A percentile compares a stretch with the other conserved stretches of the same genome.
Evolutionary conservation across 2,329 filamentous ascomycete species (phyloP).

Genomic region (Fusarium devonianum): DNA sequence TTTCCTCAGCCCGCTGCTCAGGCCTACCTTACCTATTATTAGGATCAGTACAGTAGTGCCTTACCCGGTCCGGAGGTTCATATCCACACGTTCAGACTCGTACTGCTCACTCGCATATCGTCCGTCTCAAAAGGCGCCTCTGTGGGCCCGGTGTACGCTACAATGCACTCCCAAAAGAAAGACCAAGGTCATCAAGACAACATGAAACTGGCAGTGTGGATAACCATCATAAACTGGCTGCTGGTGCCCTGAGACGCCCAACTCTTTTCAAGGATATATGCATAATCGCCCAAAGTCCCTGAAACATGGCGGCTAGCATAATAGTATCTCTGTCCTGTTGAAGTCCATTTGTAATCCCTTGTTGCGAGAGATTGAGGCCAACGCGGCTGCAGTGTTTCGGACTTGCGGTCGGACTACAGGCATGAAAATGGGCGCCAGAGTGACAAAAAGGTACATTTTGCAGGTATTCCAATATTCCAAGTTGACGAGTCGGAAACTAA

Average conservation of each 20-base stretch:
- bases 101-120: conserved; percentile 5
- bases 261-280: not conserved
- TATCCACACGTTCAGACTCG: no score
- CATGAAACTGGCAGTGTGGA: conserved; percentile 3
- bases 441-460: no score
- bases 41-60: no score
- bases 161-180: conserved; percentile 1
- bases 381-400: conserved; percentile 11
- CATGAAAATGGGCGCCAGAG: not conserved
- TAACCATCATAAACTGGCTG: not conserved
- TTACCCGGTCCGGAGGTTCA: conserved; percentile 3
- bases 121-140: conserved; percentile 4
- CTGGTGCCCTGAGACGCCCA: not conserved
- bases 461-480: not conserved
- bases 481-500: conserved; percentile 4
- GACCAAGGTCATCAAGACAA: conserved; percentile 8
- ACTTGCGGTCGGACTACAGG: not conserved
- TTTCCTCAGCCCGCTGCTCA: no score
- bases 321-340: not conserved
- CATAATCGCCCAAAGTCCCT: not conserved
- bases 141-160: conserved; percentile 1
- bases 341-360: not conserved
- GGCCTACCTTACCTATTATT: conserved; percentile 3
- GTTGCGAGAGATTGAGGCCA: conserved; percentile 5
- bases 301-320: not conserved